phyloP scores from a whole-genome alignment of 148 eudicot species.

The Suaeda aralocaspica region DNA sequence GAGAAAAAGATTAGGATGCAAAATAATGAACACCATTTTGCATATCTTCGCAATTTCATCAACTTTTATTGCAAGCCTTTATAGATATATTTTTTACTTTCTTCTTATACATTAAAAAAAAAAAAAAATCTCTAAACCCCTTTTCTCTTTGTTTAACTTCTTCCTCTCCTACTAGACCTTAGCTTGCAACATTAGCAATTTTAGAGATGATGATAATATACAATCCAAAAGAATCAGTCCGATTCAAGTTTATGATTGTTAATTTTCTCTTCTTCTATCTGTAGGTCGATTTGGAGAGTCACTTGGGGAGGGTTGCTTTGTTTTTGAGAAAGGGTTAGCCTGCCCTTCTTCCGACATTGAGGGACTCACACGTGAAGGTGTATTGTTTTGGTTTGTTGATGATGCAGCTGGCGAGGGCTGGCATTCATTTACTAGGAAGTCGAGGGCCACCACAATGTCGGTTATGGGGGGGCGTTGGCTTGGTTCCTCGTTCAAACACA shows the following conservation, averaged over 20 bases:
- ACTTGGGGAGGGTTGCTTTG: neutral
- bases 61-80: conserved; percentile 1
- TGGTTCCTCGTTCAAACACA: conserved; percentile 70
- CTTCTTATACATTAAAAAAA: conserved; percentile 6
- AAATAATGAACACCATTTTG: neutral
- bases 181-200: neutral
- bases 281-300: neutral
- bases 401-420: conserved; percentile 20
- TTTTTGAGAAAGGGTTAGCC: neutral
- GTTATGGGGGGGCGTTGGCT: conserved; percentile 48
- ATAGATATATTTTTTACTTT: neutral
- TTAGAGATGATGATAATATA: neutral
- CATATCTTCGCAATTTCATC: neutral
- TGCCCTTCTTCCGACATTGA: neutral
- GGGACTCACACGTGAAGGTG: conserved; percentile 14
- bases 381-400: conserved; percentile 13
- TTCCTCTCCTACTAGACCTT: neutral
- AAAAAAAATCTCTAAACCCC: neutral
- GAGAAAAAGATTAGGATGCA: too few relatives aligned
- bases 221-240: neutral
- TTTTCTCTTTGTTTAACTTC: neutral
- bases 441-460: conserved; percentile 66
- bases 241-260: neutral
- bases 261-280: neutral
- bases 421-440: conserved; percentile 55